Percentiles rank a stretch among this genome's conserved stretches.
Evolutionary conservation across 768 basidiomycete genomes (phyloP).

Genomic region (Lentinula sp.): DNA sequence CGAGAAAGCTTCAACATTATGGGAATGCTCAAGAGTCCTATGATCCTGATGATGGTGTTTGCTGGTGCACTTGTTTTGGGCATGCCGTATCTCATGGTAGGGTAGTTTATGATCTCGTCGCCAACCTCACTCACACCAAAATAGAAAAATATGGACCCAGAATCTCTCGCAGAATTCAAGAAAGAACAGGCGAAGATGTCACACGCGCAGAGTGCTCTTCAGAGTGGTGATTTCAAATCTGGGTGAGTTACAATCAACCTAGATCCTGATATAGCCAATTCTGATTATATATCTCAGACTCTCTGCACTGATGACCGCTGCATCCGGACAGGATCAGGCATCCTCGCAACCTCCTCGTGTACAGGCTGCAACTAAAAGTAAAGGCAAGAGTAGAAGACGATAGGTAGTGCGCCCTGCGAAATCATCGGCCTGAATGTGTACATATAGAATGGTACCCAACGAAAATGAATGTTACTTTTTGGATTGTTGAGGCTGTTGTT

Average conservation of each 20-base stretch:
- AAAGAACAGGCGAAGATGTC: slow-evolving; percentile 52
- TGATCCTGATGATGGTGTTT: slow-evolving; percentile 75
- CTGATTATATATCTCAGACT: slow-evolving; percentile 24
- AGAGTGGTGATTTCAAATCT: slow-evolving; percentile 52
- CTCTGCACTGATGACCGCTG: slow-evolving; percentile 36
- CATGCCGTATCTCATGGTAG: slow-evolving; percentile 74
- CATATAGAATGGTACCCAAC: too few species aligned
- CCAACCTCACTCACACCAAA: slow-evolving; percentile 1
- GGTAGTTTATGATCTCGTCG: slow-evolving; percentile 4
- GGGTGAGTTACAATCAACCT: slow-evolving; percentile 34
- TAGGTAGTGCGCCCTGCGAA: not conserved
- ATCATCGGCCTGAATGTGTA: too few species aligned
- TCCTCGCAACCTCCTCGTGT: slow-evolving; percentile 11
- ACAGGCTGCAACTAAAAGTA: slow-evolving; percentile 20
- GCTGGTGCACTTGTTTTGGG: slow-evolving; percentile 63
- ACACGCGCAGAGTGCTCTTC: slow-evolving; percentile 49
- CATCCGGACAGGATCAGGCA: slow-evolving; percentile 19
- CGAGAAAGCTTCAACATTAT: slow-evolving; percentile 68
- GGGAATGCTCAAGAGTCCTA: slow-evolving; percentile 76
- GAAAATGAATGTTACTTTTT: too few species aligned
- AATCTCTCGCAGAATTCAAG: slow-evolving; percentile 58
- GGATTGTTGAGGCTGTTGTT: not conserved
- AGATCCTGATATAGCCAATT: not conserved
- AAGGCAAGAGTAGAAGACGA: slow-evolving; percentile 22
- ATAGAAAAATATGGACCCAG: slow-evolving; percentile 76